A percentile compares a stretch with the other conserved stretches of the same genome.
Conservation (phyloP, 2,329 filamentous ascomycete species). For the Blastomyces percursus region DNA sequence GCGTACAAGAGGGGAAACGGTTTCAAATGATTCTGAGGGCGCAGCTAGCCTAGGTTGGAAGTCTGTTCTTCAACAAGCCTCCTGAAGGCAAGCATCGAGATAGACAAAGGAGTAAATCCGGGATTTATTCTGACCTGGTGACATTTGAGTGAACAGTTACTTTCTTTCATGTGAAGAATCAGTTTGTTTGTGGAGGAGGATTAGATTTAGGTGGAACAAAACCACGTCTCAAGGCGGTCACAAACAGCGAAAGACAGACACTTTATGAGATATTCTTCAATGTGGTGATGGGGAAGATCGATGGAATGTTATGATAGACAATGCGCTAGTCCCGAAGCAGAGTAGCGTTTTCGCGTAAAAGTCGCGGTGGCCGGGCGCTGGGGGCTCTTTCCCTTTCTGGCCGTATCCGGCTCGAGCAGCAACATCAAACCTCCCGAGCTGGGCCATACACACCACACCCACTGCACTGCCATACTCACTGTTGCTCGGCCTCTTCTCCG, state of each 20-base stretch:
- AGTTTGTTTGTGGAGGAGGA: not conserved
- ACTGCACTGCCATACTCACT: not conserved
- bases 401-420: not conserved
- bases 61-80: not conserved
- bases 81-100: not conserved
- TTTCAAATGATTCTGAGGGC: not conserved
- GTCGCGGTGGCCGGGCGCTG: not conserved
- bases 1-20: not conserved
- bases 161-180: not conserved
- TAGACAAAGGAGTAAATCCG: not conserved
- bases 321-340: conserved; percentile 1
- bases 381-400: not conserved
- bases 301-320: not conserved
- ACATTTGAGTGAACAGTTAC: not conserved
- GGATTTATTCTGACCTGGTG: not conserved
- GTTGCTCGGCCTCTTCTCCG: not conserved
- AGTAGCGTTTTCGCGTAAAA: conserved; percentile 6
- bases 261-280: not conserved
- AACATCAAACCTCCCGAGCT: not conserved
- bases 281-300: not conserved
- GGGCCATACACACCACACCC: not conserved
- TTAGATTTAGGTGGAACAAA: not conserved
- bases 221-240: not conserved
- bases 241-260: not conserved
- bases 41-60: not conserved